Base-by-base conservation (phyloP, 2,329 filamentous ascomycete species). In the Fusarium poae region DNA sequence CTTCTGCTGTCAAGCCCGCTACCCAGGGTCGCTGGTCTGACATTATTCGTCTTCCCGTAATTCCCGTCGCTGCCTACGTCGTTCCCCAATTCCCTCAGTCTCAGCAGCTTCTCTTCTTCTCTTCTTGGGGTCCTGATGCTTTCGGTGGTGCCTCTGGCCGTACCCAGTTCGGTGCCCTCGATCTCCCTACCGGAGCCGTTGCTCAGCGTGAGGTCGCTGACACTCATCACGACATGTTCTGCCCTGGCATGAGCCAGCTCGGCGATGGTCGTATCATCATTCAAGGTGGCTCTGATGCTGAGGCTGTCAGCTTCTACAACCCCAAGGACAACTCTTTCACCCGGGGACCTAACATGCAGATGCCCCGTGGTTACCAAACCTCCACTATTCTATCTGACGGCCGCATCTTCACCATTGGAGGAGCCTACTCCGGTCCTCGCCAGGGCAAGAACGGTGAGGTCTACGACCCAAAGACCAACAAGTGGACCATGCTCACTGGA, bases 391-490 rank as follows among this genome's bases (percentile, higher is more conserved):
- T 82, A 2, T 85, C 85, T 0, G 81, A 87, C 60, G 87, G 87
- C 6, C 78, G 81, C 1, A 81, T 88, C 25, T 89, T 89, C 74
- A 83, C 80, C 15, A 88, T 89, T 37, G 87, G 88, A 20, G 87
- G 88, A 6, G 86, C 84, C 0, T 80, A 74, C 67, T 84, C 80
- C 12, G 87, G 86, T 30, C 82, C 78, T 0, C 57, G 70, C 6
- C 80, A 82, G 32, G 79, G 79, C 30, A 89, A 89, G 78, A 82
- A 87, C 60, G 87, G 85, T 43, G 88, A 90, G 69, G 75, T 88
- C 20, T 88, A 82, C 72, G 76, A 85, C 57, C 80, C 83, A 1
- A 72, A 62, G 2, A 70, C 77, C 5, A 81, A 85, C 34, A 74
- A 74, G 4, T 89, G 86, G 86, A 81, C 77, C 0, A 67, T 77